These are phyloP conservation scores for Saussurea involucrata DNA, from an alignment of 129 eudicot species.

Conservation along the genomic window DNA sequence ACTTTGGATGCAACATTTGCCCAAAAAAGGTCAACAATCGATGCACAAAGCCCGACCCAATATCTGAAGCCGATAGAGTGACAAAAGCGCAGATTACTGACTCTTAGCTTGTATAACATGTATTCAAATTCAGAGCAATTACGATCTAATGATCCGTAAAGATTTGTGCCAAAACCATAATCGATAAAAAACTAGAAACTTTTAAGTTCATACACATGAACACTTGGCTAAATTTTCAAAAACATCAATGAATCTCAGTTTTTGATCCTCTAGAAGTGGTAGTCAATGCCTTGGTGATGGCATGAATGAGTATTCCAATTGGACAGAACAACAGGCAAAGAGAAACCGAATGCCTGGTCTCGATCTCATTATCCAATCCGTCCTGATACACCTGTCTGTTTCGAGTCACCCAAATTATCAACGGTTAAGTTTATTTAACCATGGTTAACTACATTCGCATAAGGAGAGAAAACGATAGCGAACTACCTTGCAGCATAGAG, in stretches of 20 bases:
- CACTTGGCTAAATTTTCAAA: background rate
- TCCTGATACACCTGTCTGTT: conserved; percentile 83
- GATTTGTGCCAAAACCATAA: background rate
- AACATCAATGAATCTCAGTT: conserved; percentile 27
- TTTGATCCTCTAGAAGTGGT: conserved; percentile 22
- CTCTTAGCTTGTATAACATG: background rate
- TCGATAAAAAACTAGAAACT: background rate
- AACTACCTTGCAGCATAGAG: conserved; percentile 93
- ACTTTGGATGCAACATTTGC: background rate
- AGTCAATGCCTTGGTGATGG: conserved; percentile 66
- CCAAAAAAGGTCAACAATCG: background rate
- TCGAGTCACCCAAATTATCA: background rate
- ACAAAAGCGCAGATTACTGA: background rate
- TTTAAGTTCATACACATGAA: conserved; percentile 2
- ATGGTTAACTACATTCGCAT: conserved; percentile 12
- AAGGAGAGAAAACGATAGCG: conserved; percentile 15
- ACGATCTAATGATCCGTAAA: background rate
- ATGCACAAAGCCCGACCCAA: background rate
- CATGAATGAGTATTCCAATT: conserved; percentile 71
- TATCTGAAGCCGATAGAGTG: background rate
- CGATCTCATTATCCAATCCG: conserved; percentile 68
- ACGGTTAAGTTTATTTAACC: background rate
- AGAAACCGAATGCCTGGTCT: conserved; percentile 93
- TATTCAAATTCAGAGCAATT: background rate
- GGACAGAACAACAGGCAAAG: conserved; percentile 87